phyloP scores from a whole-genome alignment of 441 rosid species.

The Geranium incanum region DNA sequence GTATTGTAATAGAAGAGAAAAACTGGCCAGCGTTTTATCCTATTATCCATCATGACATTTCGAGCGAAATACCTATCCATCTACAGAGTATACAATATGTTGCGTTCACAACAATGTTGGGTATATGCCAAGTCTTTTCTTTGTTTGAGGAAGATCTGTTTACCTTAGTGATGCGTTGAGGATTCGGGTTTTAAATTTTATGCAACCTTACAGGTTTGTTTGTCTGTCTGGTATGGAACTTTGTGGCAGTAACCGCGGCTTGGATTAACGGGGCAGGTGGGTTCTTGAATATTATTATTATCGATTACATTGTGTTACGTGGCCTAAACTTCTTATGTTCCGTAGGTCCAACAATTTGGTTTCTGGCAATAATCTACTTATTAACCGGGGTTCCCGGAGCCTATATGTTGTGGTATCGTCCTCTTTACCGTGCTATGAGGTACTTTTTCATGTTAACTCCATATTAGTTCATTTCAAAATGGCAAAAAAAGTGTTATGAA shows the following conservation, averaged over 20 bases:
- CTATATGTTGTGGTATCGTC: slow-evolving; percentile 88
- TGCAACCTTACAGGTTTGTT: slow-evolving; percentile 51
- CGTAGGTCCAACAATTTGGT: slow-evolving; percentile 84
- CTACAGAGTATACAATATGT: slow-evolving; percentile 80
- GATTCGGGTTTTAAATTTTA: not conserved
- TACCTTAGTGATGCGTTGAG: too few relatives aligned
- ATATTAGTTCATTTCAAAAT: not conserved
- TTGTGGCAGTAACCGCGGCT: slow-evolving; percentile 78
- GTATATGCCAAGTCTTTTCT: slow-evolving; percentile 30
- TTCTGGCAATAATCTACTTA: slow-evolving; percentile 87
- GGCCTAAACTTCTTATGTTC: slow-evolving; percentile 20
- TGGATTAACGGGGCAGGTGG: slow-evolving; percentile 96
- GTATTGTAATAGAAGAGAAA: slow-evolving; percentile 84
- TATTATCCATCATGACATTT: slow-evolving; percentile 84
- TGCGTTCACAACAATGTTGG: slow-evolving; percentile 87
- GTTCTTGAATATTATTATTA: slow-evolving; percentile 10
- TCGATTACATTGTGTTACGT: slow-evolving; percentile 12
- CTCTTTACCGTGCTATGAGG: slow-evolving; percentile 97
- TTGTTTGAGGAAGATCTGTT: too few relatives aligned
- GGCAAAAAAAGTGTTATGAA: too few relatives aligned
- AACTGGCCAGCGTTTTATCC: slow-evolving; percentile 95
- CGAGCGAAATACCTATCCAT: slow-evolving; percentile 89
- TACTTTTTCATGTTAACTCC: slow-evolving; percentile 23
- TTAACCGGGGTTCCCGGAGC: slow-evolving; percentile 87
- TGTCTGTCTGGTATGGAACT: slow-evolving; percentile 81